Evolutionary conservation across 805 yeast species (phyloP), one percentile per base, ranked within the genome.

Genomic region (Candida oleophila): DNA sequence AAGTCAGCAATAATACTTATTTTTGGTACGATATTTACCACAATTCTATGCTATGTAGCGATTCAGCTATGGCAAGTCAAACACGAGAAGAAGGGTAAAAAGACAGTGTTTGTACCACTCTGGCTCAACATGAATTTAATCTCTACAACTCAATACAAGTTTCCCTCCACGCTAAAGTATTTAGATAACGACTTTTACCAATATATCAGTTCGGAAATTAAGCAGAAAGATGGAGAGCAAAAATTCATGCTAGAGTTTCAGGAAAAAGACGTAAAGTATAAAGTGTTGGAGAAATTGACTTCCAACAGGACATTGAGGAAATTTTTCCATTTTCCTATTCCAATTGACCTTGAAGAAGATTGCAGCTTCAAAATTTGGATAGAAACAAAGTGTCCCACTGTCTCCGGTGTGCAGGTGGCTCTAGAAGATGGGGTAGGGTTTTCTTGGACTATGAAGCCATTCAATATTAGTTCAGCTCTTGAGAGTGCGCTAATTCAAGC

Each of bases 91-190:
- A 34, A 33, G 7, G 49, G 30, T 20, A 12, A 19, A 36, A 14
- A 19, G 12, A 16, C 4, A 15, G 35, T 62, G 30, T 61, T 61
- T 46, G 37, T 57, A 4, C 66, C 68, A 3, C 43, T 62, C 15
- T 61, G 65, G 65, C n/a, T 61, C 22, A 53, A 63, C 32, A 12
- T 48, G 40, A 64, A 71, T 50, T 61, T 61, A 54, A 58, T 69
- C 12, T 49, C 35, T 30, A 52, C 47, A 18, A 48, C 60, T n/a
- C 54, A 41, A 28, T 61, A 58, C 42, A 22, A 47, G 11, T 66
- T 64, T 46, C 67, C 71, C n/a, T 33, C 45, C 11, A 61, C 53
- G 22, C 41, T 69, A 40, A 49, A 45, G 45, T 62, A 66, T 50
- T 44, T 62, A 28, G 70, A 65, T 51, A 33, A 46, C 14, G 57